Percentiles rank a stretch among this genome's conserved stretches.
Evolutionary conservation across 805 yeast species (phyloP).

Genomic region (Suhomyces sp.): DNA sequence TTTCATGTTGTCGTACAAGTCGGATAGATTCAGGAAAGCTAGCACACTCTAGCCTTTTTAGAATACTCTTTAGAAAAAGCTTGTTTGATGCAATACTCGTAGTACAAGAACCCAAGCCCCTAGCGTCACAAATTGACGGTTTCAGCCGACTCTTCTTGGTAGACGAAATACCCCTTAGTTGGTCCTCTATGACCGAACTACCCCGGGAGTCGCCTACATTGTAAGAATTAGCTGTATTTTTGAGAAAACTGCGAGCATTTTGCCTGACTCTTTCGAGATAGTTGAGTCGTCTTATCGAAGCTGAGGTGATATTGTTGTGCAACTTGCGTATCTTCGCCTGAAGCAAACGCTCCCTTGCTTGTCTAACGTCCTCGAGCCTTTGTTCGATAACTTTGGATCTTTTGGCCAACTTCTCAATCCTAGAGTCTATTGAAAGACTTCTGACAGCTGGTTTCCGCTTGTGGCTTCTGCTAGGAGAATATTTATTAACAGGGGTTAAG

Average conservation of each 20-base stretch:
- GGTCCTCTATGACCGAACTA: neutral
- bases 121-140: neutral
- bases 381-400: neutral
- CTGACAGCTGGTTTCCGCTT: neutral
- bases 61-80: neutral
- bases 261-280: conserved; percentile 3
- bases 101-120: neutral
- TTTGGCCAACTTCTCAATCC: neutral
- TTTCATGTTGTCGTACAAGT: neutral
- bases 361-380: neutral
- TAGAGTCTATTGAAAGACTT: neutral
- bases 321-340: neutral
- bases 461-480: neutral
- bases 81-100: neutral
- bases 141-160: neutral
- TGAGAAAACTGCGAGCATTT: neutral
- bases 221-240: neutral
- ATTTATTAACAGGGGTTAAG: conserved; percentile 5
- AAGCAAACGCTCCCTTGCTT: neutral
- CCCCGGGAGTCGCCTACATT: neutral
- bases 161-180: neutral
- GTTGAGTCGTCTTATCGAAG: neutral
- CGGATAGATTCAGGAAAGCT: neutral
- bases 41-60: neutral
- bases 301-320: conserved; percentile 1